Evolutionary conservation across 2,329 filamentous ascomycete species (phyloP).

Genomic region (Phialemonium atrogriseum): DNA sequence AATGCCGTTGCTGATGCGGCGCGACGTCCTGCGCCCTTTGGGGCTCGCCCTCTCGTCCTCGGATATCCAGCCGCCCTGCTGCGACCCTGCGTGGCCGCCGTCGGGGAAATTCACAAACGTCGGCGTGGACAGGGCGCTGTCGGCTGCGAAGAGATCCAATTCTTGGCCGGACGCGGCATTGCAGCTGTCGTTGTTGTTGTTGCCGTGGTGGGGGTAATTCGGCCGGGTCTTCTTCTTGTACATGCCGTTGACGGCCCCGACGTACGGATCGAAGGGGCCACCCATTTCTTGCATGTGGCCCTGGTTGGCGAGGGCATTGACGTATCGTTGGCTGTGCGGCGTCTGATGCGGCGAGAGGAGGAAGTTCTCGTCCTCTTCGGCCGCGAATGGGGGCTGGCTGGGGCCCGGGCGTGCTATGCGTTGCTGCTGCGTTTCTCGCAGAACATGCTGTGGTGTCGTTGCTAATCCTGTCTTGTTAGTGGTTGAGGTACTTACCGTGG

Average conservation of each 20-base stretch:
- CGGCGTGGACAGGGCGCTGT: conserved; percentile 39
- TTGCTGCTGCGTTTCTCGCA: conserved; percentile 89
- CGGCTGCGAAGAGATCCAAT: conserved; percentile 40
- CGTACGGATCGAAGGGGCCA: conserved; percentile 39
- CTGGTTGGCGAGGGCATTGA: conserved; percentile 34
- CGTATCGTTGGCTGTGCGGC: conserved; percentile 45
- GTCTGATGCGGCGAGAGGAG: conserved; percentile 48
- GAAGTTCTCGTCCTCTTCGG: conserved; percentile 41
- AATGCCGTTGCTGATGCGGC: conserved; percentile 53
- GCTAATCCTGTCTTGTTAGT: conserved; percentile 48
- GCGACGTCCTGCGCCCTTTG: conserved; percentile 26
- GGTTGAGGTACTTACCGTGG: conserved; percentile 44
- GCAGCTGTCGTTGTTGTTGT: conserved; percentile 22
- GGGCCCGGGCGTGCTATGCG: conserved; percentile 71
- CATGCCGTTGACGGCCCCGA: conserved; percentile 32
- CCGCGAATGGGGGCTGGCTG: conserved; percentile 19
- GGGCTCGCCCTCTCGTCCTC: conserved; percentile 37
- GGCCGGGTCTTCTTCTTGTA: conserved; percentile 40
- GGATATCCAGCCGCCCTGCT: conserved; percentile 41
- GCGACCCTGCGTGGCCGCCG: conserved; percentile 27
- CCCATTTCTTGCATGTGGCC: conserved; percentile 22
- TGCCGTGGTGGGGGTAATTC: conserved; percentile 28
- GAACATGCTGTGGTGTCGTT: conserved; percentile 63
- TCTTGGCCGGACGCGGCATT: conserved; percentile 33
- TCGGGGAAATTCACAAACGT: conserved; percentile 42